Evolutionary conservation across 192 early-diverging fungal species (phyloP).

Genomic region (Coemansia sp.): DNA sequence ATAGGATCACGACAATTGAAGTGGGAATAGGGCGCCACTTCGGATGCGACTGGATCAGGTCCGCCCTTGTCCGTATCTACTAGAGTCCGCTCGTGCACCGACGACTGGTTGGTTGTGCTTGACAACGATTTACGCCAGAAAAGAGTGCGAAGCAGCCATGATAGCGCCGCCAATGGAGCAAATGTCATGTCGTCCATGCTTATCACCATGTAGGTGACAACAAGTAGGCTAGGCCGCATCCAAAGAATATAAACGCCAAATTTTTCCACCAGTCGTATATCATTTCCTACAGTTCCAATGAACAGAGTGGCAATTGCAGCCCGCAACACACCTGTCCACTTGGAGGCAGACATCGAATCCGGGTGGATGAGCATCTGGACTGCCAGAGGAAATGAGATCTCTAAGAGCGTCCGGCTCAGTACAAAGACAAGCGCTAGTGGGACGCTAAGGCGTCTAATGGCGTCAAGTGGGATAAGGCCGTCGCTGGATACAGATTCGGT

Average conservation of each 20-base stretch:
- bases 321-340: not conserved
- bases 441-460: not conserved
- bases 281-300: not conserved
- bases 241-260: no score
- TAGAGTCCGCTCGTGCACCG: not conserved
- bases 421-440: constrained; percentile 7
- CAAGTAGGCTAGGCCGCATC: no score
- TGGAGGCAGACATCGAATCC: not conserved
- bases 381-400: not conserved
- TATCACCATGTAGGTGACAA: not conserved
- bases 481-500: not conserved
- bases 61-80: not conserved
- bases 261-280: no score
- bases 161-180: not conserved
- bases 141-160: not conserved
- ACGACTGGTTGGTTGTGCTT: not conserved
- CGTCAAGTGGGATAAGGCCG: not conserved
- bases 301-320: not conserved
- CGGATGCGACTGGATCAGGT: not conserved
- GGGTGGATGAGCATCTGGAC: not conserved
- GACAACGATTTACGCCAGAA: not conserved
- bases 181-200: not conserved
- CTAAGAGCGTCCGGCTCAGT: not conserved
- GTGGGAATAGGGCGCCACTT: not conserved
- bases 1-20: constrained; percentile 1